Conservation (phyloP, 345 rosid genomes). For the Triadica sebifera region DNA sequence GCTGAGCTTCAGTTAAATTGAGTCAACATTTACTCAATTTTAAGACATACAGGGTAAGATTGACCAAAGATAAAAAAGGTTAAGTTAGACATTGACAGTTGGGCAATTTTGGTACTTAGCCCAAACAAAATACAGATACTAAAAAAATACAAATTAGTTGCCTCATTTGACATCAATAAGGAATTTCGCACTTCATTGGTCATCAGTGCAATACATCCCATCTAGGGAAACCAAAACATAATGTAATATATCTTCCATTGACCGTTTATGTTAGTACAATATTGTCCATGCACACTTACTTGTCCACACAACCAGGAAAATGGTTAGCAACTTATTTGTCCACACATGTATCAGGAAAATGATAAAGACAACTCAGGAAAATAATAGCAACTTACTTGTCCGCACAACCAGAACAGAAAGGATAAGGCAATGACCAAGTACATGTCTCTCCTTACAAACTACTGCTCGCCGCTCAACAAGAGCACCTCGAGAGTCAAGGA, state of each 20-base stretch:
- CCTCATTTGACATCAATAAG: not conserved
- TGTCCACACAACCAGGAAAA: not conserved
- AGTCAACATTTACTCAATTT: too few species aligned
- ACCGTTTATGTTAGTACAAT: not conserved
- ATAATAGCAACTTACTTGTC: conserved; percentile 51
- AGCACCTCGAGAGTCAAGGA: conserved; percentile 88
- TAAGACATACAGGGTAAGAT: too few species aligned
- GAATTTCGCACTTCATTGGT: not conserved
- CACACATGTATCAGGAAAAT: conserved; percentile 37
- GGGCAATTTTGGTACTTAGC: too few species aligned
- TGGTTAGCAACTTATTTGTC: conserved; percentile 48
- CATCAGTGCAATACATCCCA: not conserved
- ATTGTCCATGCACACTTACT: not conserved
- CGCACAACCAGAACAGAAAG: conserved; percentile 81
- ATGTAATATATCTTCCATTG: not conserved
- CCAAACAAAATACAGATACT: not conserved
- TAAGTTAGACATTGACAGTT: too few species aligned
- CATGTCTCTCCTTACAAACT: conserved; percentile 75
- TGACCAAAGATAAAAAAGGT: too few species aligned
- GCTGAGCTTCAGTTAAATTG: too few species aligned
- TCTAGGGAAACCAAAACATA: not conserved
- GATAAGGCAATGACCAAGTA: conserved; percentile 88
- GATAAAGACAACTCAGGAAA: not conserved
- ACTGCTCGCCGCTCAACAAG: conserved; percentile 86
- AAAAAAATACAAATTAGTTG: not conserved